Evolutionary conservation across 129 eudicot species (phyloP).

Genomic region (carrot (Daucus carota)): DH1_v3.0 NC_030384.2:35114501-35115000

Average conservation of each 20-base stretch:
- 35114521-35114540: constrained; percentile 25
- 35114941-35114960: background rate
- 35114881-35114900: background rate
- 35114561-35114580: constrained; percentile 92
- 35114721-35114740: too few species aligned
- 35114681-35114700: background rate
- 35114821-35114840: too few species aligned
- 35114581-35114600: constrained; percentile 99
- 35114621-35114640: constrained; percentile 59
- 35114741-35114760: background rate
- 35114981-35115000: background rate
- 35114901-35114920: background rate
- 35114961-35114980: background rate
- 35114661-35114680: background rate
- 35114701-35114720: background rate
- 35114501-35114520: background rate
- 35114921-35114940: background rate
- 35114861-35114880: background rate
- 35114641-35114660: background rate
- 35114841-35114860: background rate
- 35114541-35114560: constrained; percentile 89
- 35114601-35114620: constrained; percentile 75
- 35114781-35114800: background rate
- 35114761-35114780: background rate
- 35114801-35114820: background rate